Conservation (phyloP, 2,329 filamentous ascomycete genomes). For the Apiospora kogelbergensis region DNA sequence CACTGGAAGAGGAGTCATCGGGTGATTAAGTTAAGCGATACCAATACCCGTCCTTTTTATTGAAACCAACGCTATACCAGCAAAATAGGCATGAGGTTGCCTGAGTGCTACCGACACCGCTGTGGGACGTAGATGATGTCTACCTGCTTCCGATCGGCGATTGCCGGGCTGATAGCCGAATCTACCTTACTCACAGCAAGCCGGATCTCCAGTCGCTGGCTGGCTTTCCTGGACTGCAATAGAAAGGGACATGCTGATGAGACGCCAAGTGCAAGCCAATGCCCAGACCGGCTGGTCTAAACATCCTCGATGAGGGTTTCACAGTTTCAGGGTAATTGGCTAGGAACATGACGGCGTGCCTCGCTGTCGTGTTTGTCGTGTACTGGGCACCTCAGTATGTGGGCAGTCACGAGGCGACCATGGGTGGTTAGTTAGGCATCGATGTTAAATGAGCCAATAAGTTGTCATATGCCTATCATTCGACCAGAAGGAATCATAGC, state of each 20-base stretch:
- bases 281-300: rapidly evolving
- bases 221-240: too few relatives aligned
- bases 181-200: background rate
- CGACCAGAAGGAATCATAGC: background rate
- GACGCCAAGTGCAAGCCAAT: background rate
- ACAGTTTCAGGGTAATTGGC: background rate
- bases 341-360: background rate
- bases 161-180: background rate
- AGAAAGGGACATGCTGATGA: background rate
- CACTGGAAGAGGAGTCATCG: background rate
- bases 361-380: background rate
- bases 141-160: background rate
- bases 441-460: background rate
- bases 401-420: background rate
- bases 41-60: background rate
- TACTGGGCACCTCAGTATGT: background rate
- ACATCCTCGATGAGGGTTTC: background rate
- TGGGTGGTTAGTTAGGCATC: background rate
- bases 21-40: background rate
- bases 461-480: background rate
- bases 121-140: background rate
- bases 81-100: background rate
- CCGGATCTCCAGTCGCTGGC: too few relatives aligned
- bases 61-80: background rate
- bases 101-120: background rate